Evolutionary conservation across 306 rosid genomes (phyloP).

Genomic region (Citrullus colocynthis): DNA sequence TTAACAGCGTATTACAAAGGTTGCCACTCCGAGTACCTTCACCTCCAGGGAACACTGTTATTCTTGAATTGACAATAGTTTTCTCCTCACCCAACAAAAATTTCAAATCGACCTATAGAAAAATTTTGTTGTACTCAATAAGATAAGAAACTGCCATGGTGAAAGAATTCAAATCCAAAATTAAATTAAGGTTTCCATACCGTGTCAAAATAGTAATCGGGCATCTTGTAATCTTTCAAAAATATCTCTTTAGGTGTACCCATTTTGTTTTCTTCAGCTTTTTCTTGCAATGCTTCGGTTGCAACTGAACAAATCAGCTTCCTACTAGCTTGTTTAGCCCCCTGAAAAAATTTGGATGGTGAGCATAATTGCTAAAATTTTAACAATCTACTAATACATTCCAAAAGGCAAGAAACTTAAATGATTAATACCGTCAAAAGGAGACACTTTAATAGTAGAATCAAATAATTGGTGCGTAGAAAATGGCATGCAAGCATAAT

Average conservation of each 20-base stretch:
- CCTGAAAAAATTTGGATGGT: slow-evolving; percentile 31
- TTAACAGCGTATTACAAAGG: neutral
- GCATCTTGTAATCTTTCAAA: slow-evolving; percentile 82
- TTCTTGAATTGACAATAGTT: slow-evolving; percentile 66
- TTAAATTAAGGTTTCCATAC: slow-evolving; percentile 22
- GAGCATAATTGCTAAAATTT: neutral
- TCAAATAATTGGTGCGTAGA: neutral
- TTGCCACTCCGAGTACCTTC: slow-evolving; percentile 18
- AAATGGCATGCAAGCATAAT: neutral
- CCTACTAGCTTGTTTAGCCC: slow-evolving; percentile 34
- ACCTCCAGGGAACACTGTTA: slow-evolving; percentile 52
- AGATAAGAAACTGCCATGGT: neutral
- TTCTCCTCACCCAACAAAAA: slow-evolving; percentile 81
- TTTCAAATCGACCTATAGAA: slow-evolving; percentile 64
- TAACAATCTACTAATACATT: neutral
- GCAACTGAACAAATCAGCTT: slow-evolving; percentile 72
- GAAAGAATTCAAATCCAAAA: slow-evolving; percentile 10
- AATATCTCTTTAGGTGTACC: slow-evolving; percentile 69
- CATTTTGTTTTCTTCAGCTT: slow-evolving; percentile 67
- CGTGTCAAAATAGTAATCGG: slow-evolving; percentile 82
- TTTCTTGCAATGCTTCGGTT: slow-evolving; percentile 40
- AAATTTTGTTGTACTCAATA: slow-evolving; percentile 8
- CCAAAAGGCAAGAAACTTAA: neutral
- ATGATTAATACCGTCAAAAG: neutral
- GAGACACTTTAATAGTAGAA: neutral